Base-by-base conservation (phyloP, 768 basidiomycete genomes). In the Cytidiella melzeri region DNA sequence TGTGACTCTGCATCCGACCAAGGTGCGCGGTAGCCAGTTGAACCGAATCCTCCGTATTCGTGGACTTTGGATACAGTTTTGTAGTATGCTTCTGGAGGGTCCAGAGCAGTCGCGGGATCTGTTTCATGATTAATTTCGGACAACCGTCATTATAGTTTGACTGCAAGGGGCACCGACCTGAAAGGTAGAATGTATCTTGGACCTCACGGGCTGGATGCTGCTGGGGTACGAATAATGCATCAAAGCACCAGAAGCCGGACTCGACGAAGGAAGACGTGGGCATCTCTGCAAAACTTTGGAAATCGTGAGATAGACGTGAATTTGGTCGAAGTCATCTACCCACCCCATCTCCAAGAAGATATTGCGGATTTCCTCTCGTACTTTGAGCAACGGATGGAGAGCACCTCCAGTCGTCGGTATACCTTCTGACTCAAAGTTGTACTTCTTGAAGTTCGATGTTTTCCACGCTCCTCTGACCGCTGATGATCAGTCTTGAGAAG, bases 261-360 rank as follows among this genome's bases (percentile, higher is more conserved):
- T 99, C 96, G 48, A 99, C 93, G 65, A 92, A 99, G 47, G 84
- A 83, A 43, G 83, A 82, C 7, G 96, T 98, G 12, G 94, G 92
- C 96, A 99, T 99, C 69, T 99, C 96, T 42, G 92, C 84, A 69
- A 98, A 99, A 9, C 95, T 98, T 56, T 13, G 13, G 18, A 47
- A 23, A 34, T 25, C 4, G 21, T 48, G 23, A 45, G 48, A 39
- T 4, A 45, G 27, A 13, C 26, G 43, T 25, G 37, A 19, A 52
- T 18, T 23, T 26, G 25, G 5, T 45, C 12, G 45, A 42, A 23
- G 12, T 21, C 41, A 13, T 25, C 12, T 5, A 67, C 80, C 45
- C 54, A 97, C 95, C 96, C 96, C 94, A 98, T 98, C 67, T 99
- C 96, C 58, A 99, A 77, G 77, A 99, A 99, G 61, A 98, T 97